Conservation (phyloP, 2,329 filamentous ascomycete species). For the Fusarium albidum region DNA sequence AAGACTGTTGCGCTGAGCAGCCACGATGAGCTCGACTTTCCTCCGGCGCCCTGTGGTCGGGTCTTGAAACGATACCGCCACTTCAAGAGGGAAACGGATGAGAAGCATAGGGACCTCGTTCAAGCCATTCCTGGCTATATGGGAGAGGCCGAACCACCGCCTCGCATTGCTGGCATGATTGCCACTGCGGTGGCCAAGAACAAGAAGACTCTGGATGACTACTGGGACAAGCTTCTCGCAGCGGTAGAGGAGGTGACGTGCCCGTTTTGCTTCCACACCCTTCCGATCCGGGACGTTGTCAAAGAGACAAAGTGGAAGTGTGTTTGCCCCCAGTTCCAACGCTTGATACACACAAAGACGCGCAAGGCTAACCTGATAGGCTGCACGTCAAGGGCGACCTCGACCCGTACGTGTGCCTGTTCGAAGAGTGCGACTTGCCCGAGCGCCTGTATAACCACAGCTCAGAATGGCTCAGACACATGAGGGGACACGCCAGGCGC, state of each 20-base stretch:
- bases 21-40: conserved; percentile 8
- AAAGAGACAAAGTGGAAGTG: conserved; percentile 27
- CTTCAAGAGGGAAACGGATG: neutral
- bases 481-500: conserved; percentile 12
- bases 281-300: conserved; percentile 3
- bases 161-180: neutral
- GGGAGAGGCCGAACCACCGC: neutral
- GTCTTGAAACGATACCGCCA: neutral
- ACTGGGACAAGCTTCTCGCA: neutral
- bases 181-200: neutral
- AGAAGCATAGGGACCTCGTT: neutral
- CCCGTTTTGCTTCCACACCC: conserved; percentile 20
- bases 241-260: conserved; percentile 16
- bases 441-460: conserved; percentile 15
- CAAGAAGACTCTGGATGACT: conserved; percentile 15
- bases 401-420: conserved; percentile 31
- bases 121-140: neutral
- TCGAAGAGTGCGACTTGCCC: conserved; percentile 22
- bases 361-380: conserved; percentile 5
- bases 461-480: conserved; percentile 15
- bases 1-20: conserved; percentile 4
- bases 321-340: neutral
- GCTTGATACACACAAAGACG: too few species aligned
- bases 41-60: conserved; percentile 4
- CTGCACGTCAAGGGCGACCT: conserved; percentile 29